Percentiles rank a stretch among this genome's conserved stretches.
phyloP scores from a whole-genome alignment of 2,329 filamentous ascomycete species.

The Pseudogymnoascus destructans region DNA sequence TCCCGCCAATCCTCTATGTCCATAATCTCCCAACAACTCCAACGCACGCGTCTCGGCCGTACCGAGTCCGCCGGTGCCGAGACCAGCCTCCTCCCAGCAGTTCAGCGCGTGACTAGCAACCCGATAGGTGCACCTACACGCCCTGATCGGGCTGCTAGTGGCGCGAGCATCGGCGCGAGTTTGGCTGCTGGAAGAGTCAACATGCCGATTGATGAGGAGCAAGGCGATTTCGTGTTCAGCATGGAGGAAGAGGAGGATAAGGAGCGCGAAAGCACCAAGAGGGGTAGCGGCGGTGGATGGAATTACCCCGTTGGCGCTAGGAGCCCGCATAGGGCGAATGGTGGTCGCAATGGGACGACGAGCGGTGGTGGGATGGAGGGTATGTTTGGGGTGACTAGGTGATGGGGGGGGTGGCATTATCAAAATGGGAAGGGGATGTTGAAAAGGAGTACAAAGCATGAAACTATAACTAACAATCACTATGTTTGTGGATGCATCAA shows the following conservation, averaged over 20 bases:
- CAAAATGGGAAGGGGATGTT: background rate
- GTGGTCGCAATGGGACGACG: conserved; percentile 4
- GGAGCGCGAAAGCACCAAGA: conserved; percentile 36
- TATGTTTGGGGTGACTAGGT: conserved; percentile 11
- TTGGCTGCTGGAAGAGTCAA: conserved; percentile 41
- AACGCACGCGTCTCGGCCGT: conserved; percentile 38
- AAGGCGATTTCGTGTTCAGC: conserved; percentile 49
- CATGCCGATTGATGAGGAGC: conserved; percentile 52
- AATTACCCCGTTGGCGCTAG: conserved; percentile 17
- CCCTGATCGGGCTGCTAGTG: conserved; percentile 47
- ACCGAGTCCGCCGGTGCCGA: conserved; percentile 33
- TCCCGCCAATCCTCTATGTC: conserved; percentile 36
- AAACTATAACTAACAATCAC: conserved; percentile 8
- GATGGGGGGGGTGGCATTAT: background rate
- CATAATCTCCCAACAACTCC: conserved; percentile 48
- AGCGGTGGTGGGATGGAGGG: conserved; percentile 10
- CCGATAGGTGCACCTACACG: conserved; percentile 28
- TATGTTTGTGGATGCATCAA: conserved; percentile 2
- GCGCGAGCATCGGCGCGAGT: conserved; percentile 34
- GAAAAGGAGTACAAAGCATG: conserved; percentile 9
- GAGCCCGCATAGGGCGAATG: conserved; percentile 16
- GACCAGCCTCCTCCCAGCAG: conserved; percentile 37
- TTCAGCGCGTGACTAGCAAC: conserved; percentile 31
- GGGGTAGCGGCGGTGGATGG: conserved; percentile 24
- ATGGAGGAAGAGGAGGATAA: conserved; percentile 51